Evolutionary conservation across 352 stramenopile genomes (phyloP).

Genomic region (Saprolegnia parasitica): DNA sequence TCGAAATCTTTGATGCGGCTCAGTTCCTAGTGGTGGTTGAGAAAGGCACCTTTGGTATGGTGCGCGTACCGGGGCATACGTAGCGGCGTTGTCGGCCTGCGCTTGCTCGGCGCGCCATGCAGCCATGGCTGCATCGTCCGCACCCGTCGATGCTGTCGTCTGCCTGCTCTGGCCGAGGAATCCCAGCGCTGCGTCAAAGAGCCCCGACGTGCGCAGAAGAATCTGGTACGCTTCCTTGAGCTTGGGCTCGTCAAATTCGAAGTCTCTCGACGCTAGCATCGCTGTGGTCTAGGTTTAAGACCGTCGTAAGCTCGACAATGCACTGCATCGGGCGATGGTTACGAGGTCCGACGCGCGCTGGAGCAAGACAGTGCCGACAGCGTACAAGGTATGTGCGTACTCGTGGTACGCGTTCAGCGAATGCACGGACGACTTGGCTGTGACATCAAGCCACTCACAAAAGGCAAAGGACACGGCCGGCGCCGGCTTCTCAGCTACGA

Average conservation of each 20-base stretch:
- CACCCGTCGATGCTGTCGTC: constrained; percentile 4
- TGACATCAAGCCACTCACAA: constrained; percentile 52
- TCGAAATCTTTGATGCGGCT: constrained; percentile 52
- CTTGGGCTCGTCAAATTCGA: constrained; percentile 52
- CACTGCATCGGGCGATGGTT: constrained; percentile 36
- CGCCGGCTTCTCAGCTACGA: background rate
- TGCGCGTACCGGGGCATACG: constrained; percentile 3
- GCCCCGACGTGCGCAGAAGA: constrained; percentile 48
- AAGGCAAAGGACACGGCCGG: constrained; percentile 45
- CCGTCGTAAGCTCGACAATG: background rate
- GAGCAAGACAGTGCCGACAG: constrained; percentile 43
- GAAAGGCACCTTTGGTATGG: background rate
- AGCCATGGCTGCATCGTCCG: constrained; percentile 42
- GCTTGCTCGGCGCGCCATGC: constrained; percentile 59
- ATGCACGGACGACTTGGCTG: constrained; percentile 43
- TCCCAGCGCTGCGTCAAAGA: constrained; percentile 49
- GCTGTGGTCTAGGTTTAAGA: background rate
- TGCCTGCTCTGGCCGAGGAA: constrained; percentile 36
- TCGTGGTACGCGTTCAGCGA: constrained; percentile 51
- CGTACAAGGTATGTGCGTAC: constrained; percentile 48
- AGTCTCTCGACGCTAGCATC: constrained; percentile 17
- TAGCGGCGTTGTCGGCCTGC: constrained; percentile 21
- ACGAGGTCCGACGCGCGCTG: constrained; percentile 41
- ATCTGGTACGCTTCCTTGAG: constrained; percentile 69
- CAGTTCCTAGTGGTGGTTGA: constrained; percentile 36